Evolutionary conservation across 768 basidiomycete species (phyloP).

Genomic region (Tubosaeta brunneosetosa): DNA sequence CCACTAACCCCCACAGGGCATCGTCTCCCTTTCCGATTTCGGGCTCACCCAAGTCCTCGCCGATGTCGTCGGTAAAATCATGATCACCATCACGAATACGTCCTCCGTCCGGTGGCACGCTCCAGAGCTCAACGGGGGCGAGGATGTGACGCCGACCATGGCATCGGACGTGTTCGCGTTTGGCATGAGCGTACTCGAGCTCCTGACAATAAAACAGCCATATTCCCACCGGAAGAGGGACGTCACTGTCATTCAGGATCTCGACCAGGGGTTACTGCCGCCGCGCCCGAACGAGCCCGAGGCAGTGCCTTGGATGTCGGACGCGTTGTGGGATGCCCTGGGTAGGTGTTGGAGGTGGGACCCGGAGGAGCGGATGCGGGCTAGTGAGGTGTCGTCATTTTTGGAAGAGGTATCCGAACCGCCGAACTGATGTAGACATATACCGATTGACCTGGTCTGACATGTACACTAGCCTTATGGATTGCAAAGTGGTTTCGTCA

Average conservation of each 20-base stretch:
- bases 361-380: conserved; percentile 36
- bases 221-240: conserved; percentile 49
- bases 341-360: conserved; percentile 42
- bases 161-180: conserved; percentile 54
- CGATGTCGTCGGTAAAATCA: conserved; percentile 50
- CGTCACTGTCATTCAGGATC: conserved; percentile 44
- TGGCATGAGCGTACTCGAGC: conserved; percentile 57
- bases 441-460: too few species aligned
- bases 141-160: conserved; percentile 38
- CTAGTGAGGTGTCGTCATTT: conserved; percentile 31
- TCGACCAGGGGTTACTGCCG: conserved; percentile 39
- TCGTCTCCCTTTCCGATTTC: conserved; percentile 58
- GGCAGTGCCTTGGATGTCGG: conserved; percentile 38
- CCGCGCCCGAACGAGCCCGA: conserved; percentile 36
- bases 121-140: conserved; percentile 52
- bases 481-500: too few species aligned
- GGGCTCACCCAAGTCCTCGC: conserved; percentile 60
- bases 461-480: too few species aligned
- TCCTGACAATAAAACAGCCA: conserved; percentile 48
- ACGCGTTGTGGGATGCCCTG: conserved; percentile 46
- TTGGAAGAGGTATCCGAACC: conserved; percentile 11
- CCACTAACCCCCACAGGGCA: conserved; percentile 33
- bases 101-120: conserved; percentile 57
- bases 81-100: conserved; percentile 42
- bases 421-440: neutral